Conservation (phyloP, 805 yeast species). For the Aciculoconidium aculeatum region DNA sequence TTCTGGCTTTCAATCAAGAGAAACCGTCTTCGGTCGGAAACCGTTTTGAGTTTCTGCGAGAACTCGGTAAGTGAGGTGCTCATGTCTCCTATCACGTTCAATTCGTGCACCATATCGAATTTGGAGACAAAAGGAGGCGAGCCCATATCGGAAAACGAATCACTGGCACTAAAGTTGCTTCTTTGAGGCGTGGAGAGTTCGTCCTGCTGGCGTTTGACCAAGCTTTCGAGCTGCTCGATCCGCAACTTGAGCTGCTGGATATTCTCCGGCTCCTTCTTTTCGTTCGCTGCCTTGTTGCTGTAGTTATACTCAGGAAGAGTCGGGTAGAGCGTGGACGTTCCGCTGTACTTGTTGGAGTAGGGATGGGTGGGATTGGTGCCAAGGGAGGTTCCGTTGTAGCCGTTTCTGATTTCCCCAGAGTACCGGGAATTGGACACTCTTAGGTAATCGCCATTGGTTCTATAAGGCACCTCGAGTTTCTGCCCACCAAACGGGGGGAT, state of each 20-base stretch:
- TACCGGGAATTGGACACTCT: too few relatives aligned
- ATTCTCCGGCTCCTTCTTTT: conserved; percentile 7
- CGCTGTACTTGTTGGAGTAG: background rate
- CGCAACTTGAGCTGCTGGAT: conserved; percentile 18
- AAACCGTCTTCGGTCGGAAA: conserved; percentile 37
- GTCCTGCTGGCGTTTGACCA: conserved; percentile 10
- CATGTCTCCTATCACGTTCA: conserved; percentile 28
- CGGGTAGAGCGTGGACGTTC: background rate
- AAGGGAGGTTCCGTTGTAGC: background rate
- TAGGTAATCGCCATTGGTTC: too few relatives aligned
- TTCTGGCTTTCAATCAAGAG: conserved; percentile 19
- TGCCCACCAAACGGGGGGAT: too few relatives aligned
- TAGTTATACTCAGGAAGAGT: too few relatives aligned
- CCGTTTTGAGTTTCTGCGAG: conserved; percentile 41
- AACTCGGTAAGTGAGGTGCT: conserved; percentile 34
- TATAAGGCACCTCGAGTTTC: too few relatives aligned
- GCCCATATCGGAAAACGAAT: conserved; percentile 5
- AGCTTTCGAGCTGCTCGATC: conserved; percentile 13
- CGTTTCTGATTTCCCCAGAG: too few relatives aligned
- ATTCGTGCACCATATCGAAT: conserved; percentile 37
- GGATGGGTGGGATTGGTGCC: too few relatives aligned
- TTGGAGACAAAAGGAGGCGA: conserved; percentile 24
- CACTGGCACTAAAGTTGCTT: too few relatives aligned
- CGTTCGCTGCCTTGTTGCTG: conserved; percentile 6
- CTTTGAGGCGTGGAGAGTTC: conserved; percentile 5